Evolutionary conservation across 805 yeast genomes (phyloP).

Genomic region (Cyberlindnera maclurae): DNA sequence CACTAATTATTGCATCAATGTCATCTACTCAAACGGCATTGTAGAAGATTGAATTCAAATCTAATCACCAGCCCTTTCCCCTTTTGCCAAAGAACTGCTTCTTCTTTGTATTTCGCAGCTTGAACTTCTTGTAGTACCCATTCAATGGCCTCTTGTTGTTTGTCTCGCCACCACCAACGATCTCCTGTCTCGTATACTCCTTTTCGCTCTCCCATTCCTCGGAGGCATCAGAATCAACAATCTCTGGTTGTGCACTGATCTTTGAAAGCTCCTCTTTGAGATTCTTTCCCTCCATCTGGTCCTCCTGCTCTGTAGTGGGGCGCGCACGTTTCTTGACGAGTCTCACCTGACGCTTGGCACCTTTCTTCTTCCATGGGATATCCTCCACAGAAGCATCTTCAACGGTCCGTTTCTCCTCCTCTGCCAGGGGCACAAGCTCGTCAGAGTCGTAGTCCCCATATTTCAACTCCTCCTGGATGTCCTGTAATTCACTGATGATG

Average conservation of each 20-base stretch:
- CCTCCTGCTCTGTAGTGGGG: conserved; percentile 25
- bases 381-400: conserved; percentile 3
- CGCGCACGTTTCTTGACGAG: conserved; percentile 20
- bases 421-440: conserved; percentile 14
- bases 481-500: conserved; percentile 39
- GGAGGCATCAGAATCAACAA: conserved; percentile 18
- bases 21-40: conserved; percentile 1
- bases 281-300: conserved; percentile 25
- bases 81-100: conserved; percentile 32
- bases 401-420: conserved; percentile 14
- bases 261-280: conserved; percentile 16
- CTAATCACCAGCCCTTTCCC: conserved; percentile 19
- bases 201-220: conserved; percentile 19
- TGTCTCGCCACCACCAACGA: conserved; percentile 17
- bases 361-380: conserved; percentile 24
- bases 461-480: conserved; percentile 26
- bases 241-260: conserved; percentile 8
- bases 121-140: conserved; percentile 43
- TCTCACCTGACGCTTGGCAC: conserved; percentile 28
- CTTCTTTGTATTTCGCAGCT: conserved; percentile 37
- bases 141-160: conserved; percentile 22
- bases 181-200: conserved; percentile 9
- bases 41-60: not conserved
- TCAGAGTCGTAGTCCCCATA: conserved; percentile 19
- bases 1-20: conserved; percentile 16